Evolutionary conservation across 371 early-diverging fungal species (phyloP), one percentile per base, ranked within the genome.

Genomic region (Lichtheimia ramosa): DNA sequence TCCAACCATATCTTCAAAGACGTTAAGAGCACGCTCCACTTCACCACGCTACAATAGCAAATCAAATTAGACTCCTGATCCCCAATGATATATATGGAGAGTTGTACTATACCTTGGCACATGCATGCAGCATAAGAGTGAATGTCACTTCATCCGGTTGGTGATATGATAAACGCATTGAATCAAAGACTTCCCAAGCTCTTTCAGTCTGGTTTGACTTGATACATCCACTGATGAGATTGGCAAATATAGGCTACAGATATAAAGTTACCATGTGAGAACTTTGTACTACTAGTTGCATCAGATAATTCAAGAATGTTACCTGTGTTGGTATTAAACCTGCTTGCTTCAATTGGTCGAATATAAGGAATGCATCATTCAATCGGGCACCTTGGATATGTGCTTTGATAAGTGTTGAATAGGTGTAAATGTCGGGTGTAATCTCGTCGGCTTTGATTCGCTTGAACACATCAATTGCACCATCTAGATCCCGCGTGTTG

Each of bases 101-200:
- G n/a, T n/a, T n/a, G n/a, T n/a, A n/a, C n/a, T n/a, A 69, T 57
- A 83, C 83, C 74, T 87, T 86, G 2, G 94, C 88, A 69, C 97
- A 97, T 1, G 94, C 93, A 63, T 90, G 90, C 20, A 97, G 89
- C 97, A 97, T 97, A 21, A 93, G 69, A 13, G 89, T 85, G 59
- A 90, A 96, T 4, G 88, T 79, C 0, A 87, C 85, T 58, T 89
- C 88, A 64, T 93, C 92, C 0, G 95, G 92, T 50, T 84, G 79
- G 41, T 85, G 86, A 23, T 91, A 84, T 25, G 93, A 88, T 27
- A 83, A 76, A 50, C 92, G 85, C 93, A 97, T 89, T 58, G 91
- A 80, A 65, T 95, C 89, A 79, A 94, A 97, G n/a, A 90, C 81
- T 27, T 83, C 82, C 97, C 97, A 97, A 8, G 96, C 96, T 3